Percentiles rank a stretch among this genome's conserved stretches.
phyloP scores from a whole-genome alignment of 1,139 yeast species.

The Taiozyma sp. region DNA sequence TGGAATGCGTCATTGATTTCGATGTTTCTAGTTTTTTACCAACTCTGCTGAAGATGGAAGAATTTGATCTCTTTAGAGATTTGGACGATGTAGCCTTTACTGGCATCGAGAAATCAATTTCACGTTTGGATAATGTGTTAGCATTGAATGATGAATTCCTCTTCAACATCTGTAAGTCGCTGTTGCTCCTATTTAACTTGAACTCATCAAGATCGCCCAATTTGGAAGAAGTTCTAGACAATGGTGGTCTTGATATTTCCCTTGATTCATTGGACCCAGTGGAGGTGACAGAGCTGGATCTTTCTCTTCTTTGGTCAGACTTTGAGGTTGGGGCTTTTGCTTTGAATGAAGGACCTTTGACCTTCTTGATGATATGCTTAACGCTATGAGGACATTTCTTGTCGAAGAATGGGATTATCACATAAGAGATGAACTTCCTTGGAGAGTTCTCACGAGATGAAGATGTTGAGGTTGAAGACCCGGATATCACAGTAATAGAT shows the following conservation, averaged over 20 bases:
- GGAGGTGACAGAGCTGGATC: slow-evolving; percentile 1
- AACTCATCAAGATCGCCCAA: slow-evolving; percentile 19
- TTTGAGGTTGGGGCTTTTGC: not conserved
- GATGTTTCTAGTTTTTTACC: slow-evolving; percentile 16
- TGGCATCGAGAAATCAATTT: slow-evolving; percentile 40
- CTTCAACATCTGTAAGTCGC: slow-evolving; percentile 19
- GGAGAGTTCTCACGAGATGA: slow-evolving; percentile 32
- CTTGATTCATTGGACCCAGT: slow-evolving; percentile 3
- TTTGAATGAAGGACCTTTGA: slow-evolving; percentile 45
- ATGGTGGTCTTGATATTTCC: slow-evolving; percentile 11
- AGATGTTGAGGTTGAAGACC: slow-evolving; percentile 22
- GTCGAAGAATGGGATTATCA: slow-evolving; percentile 50
- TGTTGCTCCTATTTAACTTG: slow-evolving; percentile 35
- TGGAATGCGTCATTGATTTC: slow-evolving; percentile 1
- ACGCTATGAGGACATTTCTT: slow-evolving; percentile 44
- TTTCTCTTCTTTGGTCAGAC: not conserved
- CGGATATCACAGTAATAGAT: slow-evolving; percentile 10
- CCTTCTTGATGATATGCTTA: slow-evolving; percentile 41
- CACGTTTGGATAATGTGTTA: slow-evolving; percentile 39
- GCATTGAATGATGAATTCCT: slow-evolving; percentile 32
- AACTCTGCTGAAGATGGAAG: slow-evolving; percentile 21
- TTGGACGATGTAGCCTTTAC: slow-evolving; percentile 4
- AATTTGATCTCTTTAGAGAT: slow-evolving; percentile 2
- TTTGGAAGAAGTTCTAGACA: slow-evolving; percentile 15
- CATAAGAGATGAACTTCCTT: slow-evolving; percentile 48